Conservation (phyloP, 169 alveolate genomes). For the Plasmodium ovale region DNA sequence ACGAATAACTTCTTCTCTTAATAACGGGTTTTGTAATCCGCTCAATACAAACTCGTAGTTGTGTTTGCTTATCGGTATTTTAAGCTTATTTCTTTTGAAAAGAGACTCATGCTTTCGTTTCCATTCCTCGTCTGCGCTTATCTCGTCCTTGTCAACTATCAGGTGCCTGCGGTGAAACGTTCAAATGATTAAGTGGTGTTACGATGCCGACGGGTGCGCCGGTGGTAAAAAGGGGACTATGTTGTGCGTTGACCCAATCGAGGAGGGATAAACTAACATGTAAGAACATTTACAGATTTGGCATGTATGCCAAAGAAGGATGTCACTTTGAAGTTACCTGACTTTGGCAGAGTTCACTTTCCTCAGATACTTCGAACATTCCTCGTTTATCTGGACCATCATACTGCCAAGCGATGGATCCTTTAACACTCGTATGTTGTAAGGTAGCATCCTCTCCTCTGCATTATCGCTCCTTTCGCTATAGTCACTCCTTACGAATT, state of each 20-base stretch:
- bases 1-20: conserved; percentile 31
- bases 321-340: too few species aligned
- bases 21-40: conserved; percentile 9
- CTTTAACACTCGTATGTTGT: conserved; percentile 28
- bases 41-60: conserved; percentile 50
- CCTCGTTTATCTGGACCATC: conserved; percentile 3
- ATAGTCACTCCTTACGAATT: too few species aligned
- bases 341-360: conserved; percentile 33
- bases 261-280: too few species aligned
- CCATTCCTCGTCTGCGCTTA: conserved; percentile 58
- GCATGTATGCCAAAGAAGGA: too few species aligned
- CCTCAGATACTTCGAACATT: conserved; percentile 22
- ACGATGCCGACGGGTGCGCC: too few species aligned
- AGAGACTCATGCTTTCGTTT: conserved; percentile 37
- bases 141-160: conserved; percentile 31
- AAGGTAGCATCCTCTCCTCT: conserved; percentile 34
- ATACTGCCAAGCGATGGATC: conserved; percentile 28
- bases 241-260: too few species aligned
- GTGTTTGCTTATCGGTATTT: conserved; percentile 69
- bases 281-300: too few species aligned
- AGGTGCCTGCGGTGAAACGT: conserved; percentile 4
- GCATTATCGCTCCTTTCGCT: neutral
- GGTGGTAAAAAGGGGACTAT: too few species aligned
- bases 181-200: neutral
- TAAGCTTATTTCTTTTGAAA: conserved; percentile 36